Evolutionary conservation across 1,284 basidiomycete genomes (phyloP), one percentile per base, ranked within the genome.

Genomic region (Pterulicium gracile): DNA sequence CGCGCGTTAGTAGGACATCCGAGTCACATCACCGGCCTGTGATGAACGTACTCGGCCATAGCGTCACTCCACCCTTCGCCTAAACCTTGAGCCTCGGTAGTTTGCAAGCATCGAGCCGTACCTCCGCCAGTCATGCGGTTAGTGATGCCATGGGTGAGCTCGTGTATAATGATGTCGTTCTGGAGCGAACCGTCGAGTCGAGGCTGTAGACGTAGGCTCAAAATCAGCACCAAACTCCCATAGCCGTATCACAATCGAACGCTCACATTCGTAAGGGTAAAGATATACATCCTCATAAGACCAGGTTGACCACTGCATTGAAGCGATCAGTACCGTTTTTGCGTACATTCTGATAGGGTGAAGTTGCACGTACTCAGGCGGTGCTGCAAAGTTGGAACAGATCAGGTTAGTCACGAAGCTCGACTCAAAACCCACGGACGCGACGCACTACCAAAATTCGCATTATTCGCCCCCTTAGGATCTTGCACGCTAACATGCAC

Each of bases 1-100:
- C n/a, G n/a, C n/a, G n/a, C n/a, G n/a, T n/a, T n/a, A n/a, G n/a
- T n/a, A n/a, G n/a, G n/a, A n/a, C n/a, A n/a, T n/a, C n/a, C n/a
- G n/a, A n/a, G n/a, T 18, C 13, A 19, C 40, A 15, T 15, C 24
- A 7, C 21, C 15, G 5, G 17, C 22, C 36, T n/a, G n/a, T n/a
- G n/a, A 23, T 24, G 13, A 2, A 57, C 63, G 15, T 51, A 70
- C 70, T 70, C 65, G 13, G 73, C 72, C 55, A 76, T 62, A 18
- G 72, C 67, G 55, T 76, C 73, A 12, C 68, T 70, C 73, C 72
- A 75, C 5, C 69, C 74, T 60, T 77, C 75, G 21, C 73, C 73
- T 53, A 77, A 60, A 4, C 73, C 73, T 20, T 64, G 65, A 23
- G 73, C 60, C 53, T 76, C 74, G 5, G 58, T 61, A 3, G 68